Conservation (phyloP, 768 basidiomycete genomes). For the Fomitopsis pulvina region DNA sequence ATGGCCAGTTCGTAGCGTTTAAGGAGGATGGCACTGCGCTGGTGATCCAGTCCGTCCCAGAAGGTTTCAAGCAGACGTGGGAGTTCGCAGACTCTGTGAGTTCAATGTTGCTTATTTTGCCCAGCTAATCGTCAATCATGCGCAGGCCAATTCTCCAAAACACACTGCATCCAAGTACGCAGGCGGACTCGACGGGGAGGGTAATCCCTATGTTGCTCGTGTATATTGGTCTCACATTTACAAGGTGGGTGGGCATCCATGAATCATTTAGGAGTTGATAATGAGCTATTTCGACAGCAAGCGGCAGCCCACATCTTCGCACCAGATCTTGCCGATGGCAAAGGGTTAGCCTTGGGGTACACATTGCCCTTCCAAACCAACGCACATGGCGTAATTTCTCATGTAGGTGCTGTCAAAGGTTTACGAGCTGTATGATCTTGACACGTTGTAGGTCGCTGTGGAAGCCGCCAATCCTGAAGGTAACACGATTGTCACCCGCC, state of each 20-base stretch:
- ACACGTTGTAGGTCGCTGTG: conserved; percentile 38
- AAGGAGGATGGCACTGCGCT: conserved; percentile 48
- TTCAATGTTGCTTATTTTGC: background rate
- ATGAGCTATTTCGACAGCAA: conserved; percentile 33
- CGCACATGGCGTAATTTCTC: conserved; percentile 59
- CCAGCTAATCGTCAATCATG: background rate
- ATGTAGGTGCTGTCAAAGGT: conserved; percentile 37
- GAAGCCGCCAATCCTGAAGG: conserved; percentile 39
- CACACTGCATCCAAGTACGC: conserved; percentile 47
- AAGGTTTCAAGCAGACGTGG: conserved; percentile 39
- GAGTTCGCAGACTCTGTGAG: conserved; percentile 53
- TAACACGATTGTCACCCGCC: conserved; percentile 30
- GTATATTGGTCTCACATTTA: conserved; percentile 58
- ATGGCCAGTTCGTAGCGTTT: conserved; percentile 58
- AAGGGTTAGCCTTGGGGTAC: conserved; percentile 43
- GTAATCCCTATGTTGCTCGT: conserved; percentile 50
- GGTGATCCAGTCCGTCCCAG: conserved; percentile 44
- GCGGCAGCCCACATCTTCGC: conserved; percentile 49
- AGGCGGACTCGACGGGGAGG: conserved; percentile 46
- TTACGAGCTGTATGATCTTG: conserved; percentile 1
- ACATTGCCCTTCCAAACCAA: conserved; percentile 60
- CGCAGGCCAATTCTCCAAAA: conserved; percentile 34
- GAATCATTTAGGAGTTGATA: background rate
- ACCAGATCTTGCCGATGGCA: conserved; percentile 38
- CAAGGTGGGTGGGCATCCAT: conserved; percentile 34